Percentiles rank a stretch among this genome's conserved stretches.
These are phyloP conservation scores for Obba rivulosa DNA, from an alignment of 768 basidiomycete genomes.

Conservation along the genomic window DNA sequence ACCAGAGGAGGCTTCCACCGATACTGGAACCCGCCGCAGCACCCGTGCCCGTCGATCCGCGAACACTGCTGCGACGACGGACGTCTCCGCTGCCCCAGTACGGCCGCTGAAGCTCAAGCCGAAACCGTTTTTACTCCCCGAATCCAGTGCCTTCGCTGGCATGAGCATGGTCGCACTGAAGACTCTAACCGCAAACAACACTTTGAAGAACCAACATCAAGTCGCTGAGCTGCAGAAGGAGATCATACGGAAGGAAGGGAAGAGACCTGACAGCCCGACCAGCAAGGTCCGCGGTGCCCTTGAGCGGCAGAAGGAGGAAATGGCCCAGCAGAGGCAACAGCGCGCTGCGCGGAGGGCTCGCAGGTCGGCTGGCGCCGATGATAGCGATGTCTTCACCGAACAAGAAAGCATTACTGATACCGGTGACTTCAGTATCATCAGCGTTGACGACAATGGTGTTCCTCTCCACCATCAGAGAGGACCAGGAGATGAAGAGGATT, in stretches of 20 bases:
- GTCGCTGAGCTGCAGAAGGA: constrained; percentile 61
- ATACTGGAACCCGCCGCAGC: constrained; percentile 36
- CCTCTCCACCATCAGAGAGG: constrained; percentile 48
- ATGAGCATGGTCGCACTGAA: constrained; percentile 68
- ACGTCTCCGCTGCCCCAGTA: constrained; percentile 31
- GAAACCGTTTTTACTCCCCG: constrained; percentile 28
- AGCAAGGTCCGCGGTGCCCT: constrained; percentile 64
- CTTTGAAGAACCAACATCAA: constrained; percentile 65
- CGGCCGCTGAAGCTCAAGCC: constrained; percentile 38
- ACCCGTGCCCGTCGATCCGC: constrained; percentile 43
- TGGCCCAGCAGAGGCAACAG: constrained; percentile 44
- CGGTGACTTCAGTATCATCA: constrained; percentile 12
- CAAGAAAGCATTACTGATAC: constrained; percentile 15
- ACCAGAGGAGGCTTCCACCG: neutral
- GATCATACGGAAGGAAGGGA: constrained; percentile 63
- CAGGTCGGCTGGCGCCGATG: constrained; percentile 27
- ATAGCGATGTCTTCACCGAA: constrained; percentile 25
- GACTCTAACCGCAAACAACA: constrained; percentile 68
- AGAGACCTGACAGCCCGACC: constrained; percentile 73
- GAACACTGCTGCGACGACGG: constrained; percentile 27
- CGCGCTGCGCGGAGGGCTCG: constrained; percentile 59
- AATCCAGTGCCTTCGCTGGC: constrained; percentile 47
- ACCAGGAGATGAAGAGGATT: constrained; percentile 80
- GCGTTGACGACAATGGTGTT: constrained; percentile 21
- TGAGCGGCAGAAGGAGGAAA: constrained; percentile 66